Percentiles rank a stretch among this genome's conserved stretches.
phyloP scores from a whole-genome alignment of 2,329 filamentous ascomycete genomes.

The Plectosphaerella sp. region DNA sequence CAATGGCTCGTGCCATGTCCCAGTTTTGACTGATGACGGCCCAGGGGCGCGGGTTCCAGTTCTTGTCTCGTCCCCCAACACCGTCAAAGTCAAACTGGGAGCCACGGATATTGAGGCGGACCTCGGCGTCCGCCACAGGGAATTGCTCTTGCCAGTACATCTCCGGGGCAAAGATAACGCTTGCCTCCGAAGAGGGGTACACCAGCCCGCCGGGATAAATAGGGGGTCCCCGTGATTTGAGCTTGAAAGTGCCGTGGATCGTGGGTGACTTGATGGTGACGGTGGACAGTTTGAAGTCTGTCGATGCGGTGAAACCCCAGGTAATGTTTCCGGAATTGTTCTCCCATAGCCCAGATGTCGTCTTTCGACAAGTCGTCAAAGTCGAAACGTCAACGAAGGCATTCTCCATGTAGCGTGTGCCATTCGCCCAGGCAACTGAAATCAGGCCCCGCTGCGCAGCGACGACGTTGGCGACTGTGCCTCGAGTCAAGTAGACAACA shows the following conservation, averaged over 20 bases:
- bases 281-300: neutral
- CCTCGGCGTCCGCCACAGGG: constrained; percentile 7
- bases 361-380: neutral
- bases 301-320: neutral
- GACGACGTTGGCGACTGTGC: neutral
- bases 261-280: neutral
- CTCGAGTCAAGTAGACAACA: neutral
- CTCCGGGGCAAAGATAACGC: neutral
- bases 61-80: constrained; percentile 10
- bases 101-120: constrained; percentile 5
- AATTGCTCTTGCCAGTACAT: neutral
- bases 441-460: neutral
- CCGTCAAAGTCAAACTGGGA: constrained; percentile 7
- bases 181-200: neutral
- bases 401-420: neutral
- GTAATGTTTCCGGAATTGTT: neutral
- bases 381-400: neutral
- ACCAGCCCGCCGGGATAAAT: neutral
- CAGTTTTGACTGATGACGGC: constrained; percentile 9
- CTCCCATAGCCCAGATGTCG: neutral
- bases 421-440: neutral
- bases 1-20: constrained; percentile 9
- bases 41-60: constrained; percentile 11
- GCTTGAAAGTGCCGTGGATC: neutral
- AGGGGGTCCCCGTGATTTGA: neutral